A percentile compares a stretch with the other conserved stretches of the same genome.
Evolutionary conservation across 805 yeast species (phyloP).

Genomic region (Wickerhamomyces bisporus): DNA sequence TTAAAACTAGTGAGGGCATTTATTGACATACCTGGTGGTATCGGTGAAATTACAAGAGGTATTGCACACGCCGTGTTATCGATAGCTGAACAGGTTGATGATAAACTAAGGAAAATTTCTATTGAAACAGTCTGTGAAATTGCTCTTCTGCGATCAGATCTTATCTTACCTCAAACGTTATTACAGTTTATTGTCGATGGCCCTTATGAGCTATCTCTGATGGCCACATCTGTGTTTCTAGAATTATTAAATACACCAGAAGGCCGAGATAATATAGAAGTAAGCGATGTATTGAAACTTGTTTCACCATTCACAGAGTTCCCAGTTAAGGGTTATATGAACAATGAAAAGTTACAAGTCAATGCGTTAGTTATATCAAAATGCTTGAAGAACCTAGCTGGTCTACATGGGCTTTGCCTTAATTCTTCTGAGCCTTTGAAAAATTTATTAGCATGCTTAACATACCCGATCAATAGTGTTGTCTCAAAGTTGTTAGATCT

Average conservation of each 20-base stretch:
- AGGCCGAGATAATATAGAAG: slow-evolving; percentile 47
- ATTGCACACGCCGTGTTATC: slow-evolving; percentile 63
- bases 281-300: slow-evolving; percentile 56
- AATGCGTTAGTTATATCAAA: slow-evolving; percentile 54
- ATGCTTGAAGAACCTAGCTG: slow-evolving; percentile 70
- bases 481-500: slow-evolving; percentile 67
- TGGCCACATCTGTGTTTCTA: slow-evolving; percentile 42
- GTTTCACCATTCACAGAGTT: slow-evolving; percentile 69
- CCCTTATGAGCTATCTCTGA: slow-evolving; percentile 39
- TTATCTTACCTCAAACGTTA: slow-evolving; percentile 35
- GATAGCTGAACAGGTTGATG: slow-evolving; percentile 50
- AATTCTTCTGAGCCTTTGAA: slow-evolving; percentile 50
- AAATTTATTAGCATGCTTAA: slow-evolving; percentile 56
- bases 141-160: slow-evolving; percentile 37
- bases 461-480: slow-evolving; percentile 48
- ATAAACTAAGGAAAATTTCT: slow-evolving; percentile 43
- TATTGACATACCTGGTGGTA: slow-evolving; percentile 49
- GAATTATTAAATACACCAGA: slow-evolving; percentile 54
- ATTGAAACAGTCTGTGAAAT: slow-evolving; percentile 52
- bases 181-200: slow-evolving; percentile 49
- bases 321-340: slow-evolving; percentile 41
- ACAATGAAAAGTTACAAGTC: slow-evolving; percentile 52
- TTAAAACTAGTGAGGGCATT: slow-evolving; percentile 63
- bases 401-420: slow-evolving; percentile 59
- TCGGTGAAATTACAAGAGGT: slow-evolving; percentile 50